Conservation (phyloP, 495 filamentous ascomycete genomes). For the Podospora bellae-mahoneyi region DNA sequence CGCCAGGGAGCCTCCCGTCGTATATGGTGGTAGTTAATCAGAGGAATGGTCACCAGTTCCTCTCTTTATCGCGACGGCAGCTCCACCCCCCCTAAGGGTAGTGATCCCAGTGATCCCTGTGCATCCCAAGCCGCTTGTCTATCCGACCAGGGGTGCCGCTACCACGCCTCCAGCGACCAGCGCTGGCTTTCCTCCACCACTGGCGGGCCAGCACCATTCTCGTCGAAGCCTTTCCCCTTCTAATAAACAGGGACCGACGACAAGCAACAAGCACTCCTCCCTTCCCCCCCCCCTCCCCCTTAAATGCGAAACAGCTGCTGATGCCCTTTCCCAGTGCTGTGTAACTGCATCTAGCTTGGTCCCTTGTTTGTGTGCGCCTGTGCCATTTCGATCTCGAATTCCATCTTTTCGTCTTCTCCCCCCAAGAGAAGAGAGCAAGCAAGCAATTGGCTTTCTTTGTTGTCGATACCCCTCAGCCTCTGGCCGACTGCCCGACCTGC, state of each 20-base stretch:
- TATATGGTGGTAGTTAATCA: too few species aligned
- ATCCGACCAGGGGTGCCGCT: conserved; percentile 9
- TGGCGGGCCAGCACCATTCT: conserved; percentile 11
- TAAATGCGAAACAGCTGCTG: conserved; percentile 1
- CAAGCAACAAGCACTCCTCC: not conserved
- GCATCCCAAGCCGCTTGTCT: conserved; percentile 10
- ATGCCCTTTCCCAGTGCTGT: conserved; percentile 1
- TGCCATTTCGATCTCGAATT: not conserved
- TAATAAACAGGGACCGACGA: conserved; percentile 6
- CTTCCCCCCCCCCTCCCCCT: not conserved
- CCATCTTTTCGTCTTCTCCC: not conserved
- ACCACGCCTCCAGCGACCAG: not conserved
- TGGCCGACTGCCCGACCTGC: not conserved
- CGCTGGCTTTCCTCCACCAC: conserved; percentile 5
- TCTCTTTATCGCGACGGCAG: conserved; percentile 4
- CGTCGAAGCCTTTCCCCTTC: conserved; percentile 14
- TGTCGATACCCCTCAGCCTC: conserved; percentile 5
- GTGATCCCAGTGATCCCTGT: conserved; percentile 13
- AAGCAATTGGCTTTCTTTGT: not conserved
- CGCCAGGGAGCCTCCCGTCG: not conserved
- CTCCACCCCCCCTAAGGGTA: not conserved
- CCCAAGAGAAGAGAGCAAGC: not conserved
- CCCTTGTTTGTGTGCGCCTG: conserved; percentile 1
- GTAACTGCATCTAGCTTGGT: not conserved
- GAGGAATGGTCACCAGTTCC: conserved; percentile 6